Percentiles rank a stretch among this genome's conserved stretches.
phyloP scores from a whole-genome alignment of 2,329 filamentous ascomycete species.

The Tolypocladium album region DNA sequence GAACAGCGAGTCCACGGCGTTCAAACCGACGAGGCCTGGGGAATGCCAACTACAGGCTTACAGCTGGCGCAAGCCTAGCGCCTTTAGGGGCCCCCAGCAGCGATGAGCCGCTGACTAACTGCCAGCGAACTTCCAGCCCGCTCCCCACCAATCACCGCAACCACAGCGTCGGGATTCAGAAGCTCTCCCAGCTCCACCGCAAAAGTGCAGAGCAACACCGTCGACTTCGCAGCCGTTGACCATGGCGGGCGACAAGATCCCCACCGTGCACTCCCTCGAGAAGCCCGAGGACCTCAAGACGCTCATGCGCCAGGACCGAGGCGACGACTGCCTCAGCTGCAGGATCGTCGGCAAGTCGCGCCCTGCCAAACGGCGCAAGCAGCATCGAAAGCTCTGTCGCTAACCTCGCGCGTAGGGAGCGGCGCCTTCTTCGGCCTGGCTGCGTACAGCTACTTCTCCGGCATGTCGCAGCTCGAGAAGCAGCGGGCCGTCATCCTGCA shows the following conservation, averaged over 20 bases:
- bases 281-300: slow-evolving; percentile 52
- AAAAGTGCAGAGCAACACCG: neutral
- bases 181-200: neutral
- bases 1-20: no score
- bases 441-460: slow-evolving; percentile 67
- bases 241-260: slow-evolving; percentile 29
- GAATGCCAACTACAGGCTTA: no score
- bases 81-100: no score
- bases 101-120: neutral
- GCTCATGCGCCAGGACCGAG: slow-evolving; percentile 43
- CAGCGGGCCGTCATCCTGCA: slow-evolving; percentile 56
- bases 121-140: neutral
- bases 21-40: no score
- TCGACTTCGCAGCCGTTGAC: neutral
- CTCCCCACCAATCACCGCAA: neutral
- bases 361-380: neutral
- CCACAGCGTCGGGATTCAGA: neutral
- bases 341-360: slow-evolving; percentile 53
- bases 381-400: neutral
- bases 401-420: slow-evolving; percentile 41
- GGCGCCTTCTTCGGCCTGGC: slow-evolving; percentile 66
- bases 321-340: slow-evolving; percentile 61
- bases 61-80: no score
- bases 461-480: slow-evolving; percentile 58
- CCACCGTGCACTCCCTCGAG: slow-evolving; percentile 42